These are phyloP conservation scores for Coemansia asiatica DNA, from an alignment of 192 early-diverging fungal genomes.

Conservation along the genomic window DNA sequence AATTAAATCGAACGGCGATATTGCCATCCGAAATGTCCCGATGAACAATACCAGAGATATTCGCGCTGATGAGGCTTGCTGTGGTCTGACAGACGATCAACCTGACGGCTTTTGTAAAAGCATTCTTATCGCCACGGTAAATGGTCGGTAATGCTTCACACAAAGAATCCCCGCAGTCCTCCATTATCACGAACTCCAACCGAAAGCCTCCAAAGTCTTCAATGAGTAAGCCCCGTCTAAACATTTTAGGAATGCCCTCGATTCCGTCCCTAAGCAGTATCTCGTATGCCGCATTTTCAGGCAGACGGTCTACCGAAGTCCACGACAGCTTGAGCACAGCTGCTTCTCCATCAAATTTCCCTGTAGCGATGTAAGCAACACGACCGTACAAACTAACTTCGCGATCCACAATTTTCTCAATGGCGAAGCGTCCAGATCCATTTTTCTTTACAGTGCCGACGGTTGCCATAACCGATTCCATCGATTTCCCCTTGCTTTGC, in stretches of 20 bases:
- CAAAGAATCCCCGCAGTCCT: background rate
- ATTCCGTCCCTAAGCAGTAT: background rate
- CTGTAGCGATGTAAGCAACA: background rate
- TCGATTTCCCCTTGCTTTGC: too few species aligned
- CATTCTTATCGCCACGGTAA: background rate
- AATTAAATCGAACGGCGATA: background rate
- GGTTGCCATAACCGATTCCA: background rate
- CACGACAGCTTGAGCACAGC: conserved; percentile 13
- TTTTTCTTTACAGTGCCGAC: background rate
- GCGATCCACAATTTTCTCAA: background rate
- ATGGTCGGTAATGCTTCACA: background rate
- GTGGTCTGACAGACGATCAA: background rate
- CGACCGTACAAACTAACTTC: background rate
- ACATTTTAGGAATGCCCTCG: background rate
- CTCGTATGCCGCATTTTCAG: conserved; percentile 9
- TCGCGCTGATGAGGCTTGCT: background rate
- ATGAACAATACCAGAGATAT: background rate
- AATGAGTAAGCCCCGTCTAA: background rate
- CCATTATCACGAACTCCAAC: conserved; percentile 6
- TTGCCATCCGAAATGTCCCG: background rate
- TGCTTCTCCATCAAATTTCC: background rate
- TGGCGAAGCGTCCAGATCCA: background rate
- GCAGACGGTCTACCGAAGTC: background rate
- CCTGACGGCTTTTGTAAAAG: background rate
- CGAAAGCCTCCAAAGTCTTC: background rate